Base-by-base conservation (phyloP, 2,329 filamentous ascomycete genomes). In the Fusarium falciforme region DNA sequence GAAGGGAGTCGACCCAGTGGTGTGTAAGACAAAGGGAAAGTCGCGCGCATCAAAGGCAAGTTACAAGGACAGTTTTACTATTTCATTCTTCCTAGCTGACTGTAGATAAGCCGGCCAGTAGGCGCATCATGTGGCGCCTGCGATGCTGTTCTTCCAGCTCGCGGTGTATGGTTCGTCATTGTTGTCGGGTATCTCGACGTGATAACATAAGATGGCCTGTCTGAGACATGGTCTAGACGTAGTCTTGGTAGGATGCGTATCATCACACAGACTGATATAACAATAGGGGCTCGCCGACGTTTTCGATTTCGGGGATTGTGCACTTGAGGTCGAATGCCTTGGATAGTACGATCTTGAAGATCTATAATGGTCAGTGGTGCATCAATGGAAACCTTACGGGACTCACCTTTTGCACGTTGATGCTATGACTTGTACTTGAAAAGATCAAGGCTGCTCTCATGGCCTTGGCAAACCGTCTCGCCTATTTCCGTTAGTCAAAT, bases 261-360 rank as follows among this genome's bases (percentile, higher is more conserved):
- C 31, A 33, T 82, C 77, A 84, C 64, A 84, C 82, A 58, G 90
- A 91, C 83, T 95, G 93, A 82, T 99, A 99, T 74, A 99, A 90
- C 55, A 99, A 89, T 60, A 99, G 88, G 25, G 96, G 96, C 84
- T 99, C 96, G 84, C 96, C 96, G 66, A 98, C 93, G 82, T 98
- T 97, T 85, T 98, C 96, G 83, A 99, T 98, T 84, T 99, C 96
- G 57, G 96, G 96, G 81, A 99, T 98, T 33, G 96, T 99, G 87
- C 96, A 99, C 84, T 98, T 98, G 67, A 99, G 89, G 83, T 99
- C 96, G 82, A 99, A 99, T 2, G 96, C 96, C 85, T 99, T 99
- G 74, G 96, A 98, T 27, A 99, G 89, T 67, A 99, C 96, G 78
- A 99, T 99, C 85, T 99, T 99, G 90, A 99, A 99, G 81, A 99